Evolutionary conservation across 306 rosid species (phyloP).

Genomic region (Aeschynomene evenia): DNA sequence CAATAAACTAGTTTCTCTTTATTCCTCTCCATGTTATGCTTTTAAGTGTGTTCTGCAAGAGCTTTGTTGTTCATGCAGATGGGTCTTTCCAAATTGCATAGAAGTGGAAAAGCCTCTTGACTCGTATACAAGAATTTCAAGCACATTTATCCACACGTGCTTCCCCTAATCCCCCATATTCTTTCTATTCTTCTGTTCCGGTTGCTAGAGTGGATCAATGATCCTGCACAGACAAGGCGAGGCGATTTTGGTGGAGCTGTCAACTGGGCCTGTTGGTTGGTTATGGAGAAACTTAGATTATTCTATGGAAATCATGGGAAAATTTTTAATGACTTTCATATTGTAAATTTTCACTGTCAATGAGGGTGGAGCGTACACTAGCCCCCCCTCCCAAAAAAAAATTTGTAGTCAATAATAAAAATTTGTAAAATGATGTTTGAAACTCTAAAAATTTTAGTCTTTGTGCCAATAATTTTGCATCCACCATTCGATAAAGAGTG

Average conservation of each 20-base stretch:
- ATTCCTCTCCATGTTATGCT: conserved; percentile 4
- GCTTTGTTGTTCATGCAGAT: conserved; percentile 54
- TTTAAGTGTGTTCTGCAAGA: conserved; percentile 21
- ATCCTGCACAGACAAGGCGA: background rate
- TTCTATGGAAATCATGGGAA: too few relatives aligned
- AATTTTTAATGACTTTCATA: too few relatives aligned
- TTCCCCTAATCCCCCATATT: conserved; percentile 37
- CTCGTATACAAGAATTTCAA: conserved; percentile 69
- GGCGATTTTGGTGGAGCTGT: background rate
- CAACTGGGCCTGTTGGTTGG: background rate
- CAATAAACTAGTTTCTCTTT: too few relatives aligned
- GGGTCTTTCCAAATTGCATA: conserved; percentile 74
- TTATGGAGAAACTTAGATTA: background rate
- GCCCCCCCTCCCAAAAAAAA: too few relatives aligned
- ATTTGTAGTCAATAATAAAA: too few relatives aligned
- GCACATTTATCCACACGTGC: conserved; percentile 84
- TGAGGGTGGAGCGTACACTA: too few relatives aligned
- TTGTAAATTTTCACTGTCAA: too few relatives aligned
- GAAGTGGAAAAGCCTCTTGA: conserved; percentile 55
- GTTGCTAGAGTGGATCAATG: background rate
- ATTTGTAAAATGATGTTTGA: background rate
- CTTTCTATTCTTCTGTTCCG: too few relatives aligned
- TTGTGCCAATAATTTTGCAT: too few relatives aligned
- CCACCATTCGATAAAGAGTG: too few relatives aligned
- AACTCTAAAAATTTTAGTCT: too few relatives aligned